Evolutionary conservation across 2,329 filamentous ascomycete species (phyloP).

Genomic region (Pseudogymnoascus sp.): DNA sequence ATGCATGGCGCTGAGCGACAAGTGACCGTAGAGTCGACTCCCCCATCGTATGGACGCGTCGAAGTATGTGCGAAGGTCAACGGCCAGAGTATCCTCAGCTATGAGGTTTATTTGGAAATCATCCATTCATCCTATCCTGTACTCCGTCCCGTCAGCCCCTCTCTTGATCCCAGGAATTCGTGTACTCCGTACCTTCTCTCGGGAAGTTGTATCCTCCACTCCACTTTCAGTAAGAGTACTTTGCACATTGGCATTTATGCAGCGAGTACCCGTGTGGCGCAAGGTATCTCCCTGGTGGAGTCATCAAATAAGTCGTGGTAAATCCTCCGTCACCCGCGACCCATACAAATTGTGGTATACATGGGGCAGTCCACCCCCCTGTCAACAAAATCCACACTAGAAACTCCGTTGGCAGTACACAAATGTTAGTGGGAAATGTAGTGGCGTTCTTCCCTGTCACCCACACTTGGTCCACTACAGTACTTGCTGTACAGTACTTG

Average conservation of each 20-base stretch:
- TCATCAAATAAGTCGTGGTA: conserved; percentile 4
- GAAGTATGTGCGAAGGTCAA: background rate
- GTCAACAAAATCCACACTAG: background rate
- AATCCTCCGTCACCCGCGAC: background rate
- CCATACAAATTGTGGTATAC: background rate
- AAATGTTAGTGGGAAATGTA: background rate
- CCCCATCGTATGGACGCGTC: background rate
- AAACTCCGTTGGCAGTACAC: conserved; percentile 1
- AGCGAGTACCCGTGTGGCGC: background rate
- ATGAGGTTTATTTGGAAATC: background rate
- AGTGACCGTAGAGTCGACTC: background rate
- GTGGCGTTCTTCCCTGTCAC: conserved; percentile 4
- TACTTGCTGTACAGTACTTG: background rate
- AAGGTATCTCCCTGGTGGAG: conserved; percentile 3
- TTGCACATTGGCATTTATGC: background rate
- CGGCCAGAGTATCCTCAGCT: background rate
- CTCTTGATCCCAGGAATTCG: conserved; percentile 4
- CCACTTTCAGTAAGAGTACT: background rate
- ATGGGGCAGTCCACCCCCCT: background rate
- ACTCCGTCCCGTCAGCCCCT: background rate
- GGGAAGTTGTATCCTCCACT: background rate
- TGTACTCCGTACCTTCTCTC: background rate
- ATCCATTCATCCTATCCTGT: conserved; percentile 5
- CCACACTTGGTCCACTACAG: background rate
- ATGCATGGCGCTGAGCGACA: background rate